These are phyloP conservation scores for Leccinum aurantiacum DNA, from an alignment of 768 basidiomycete species.

Conservation along the genomic window DNA sequence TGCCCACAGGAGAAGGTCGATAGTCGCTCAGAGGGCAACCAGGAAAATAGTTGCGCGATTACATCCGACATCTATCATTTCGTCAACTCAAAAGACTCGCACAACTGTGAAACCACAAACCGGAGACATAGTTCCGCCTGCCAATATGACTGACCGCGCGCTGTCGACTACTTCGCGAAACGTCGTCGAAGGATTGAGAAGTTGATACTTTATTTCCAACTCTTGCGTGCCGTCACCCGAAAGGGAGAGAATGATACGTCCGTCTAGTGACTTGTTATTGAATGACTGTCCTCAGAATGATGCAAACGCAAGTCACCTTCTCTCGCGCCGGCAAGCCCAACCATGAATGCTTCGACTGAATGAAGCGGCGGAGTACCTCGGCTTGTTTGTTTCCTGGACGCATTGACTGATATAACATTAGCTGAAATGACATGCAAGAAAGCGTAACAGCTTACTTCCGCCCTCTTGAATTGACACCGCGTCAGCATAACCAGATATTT, in stretches of 20 bases:
- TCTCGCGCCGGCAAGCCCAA: conserved; percentile 73
- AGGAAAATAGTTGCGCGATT: conserved; percentile 72
- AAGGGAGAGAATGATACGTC: conserved; percentile 65
- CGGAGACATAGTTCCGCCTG: conserved; percentile 99
- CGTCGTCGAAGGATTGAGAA: conserved; percentile 85
- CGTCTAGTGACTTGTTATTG: conserved; percentile 50
- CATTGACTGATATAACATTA: conserved; percentile 9
- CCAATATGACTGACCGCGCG: conserved; percentile 83
- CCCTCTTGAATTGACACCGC: conserved; percentile 47
- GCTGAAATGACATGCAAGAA: neutral
- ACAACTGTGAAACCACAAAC: conserved; percentile 44
- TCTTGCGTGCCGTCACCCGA: conserved; percentile 35
- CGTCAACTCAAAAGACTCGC: conserved; percentile 5
- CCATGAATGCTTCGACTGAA: conserved; percentile 74
- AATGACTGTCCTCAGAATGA: neutral
- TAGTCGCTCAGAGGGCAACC: conserved; percentile 59
- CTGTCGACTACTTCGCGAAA: conserved; percentile 82
- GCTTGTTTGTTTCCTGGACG: conserved; percentile 9
- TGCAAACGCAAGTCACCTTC: conserved; percentile 48
- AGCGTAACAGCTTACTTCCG: conserved; percentile 21
- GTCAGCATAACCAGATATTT: conserved; percentile 85
- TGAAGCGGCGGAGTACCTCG: conserved; percentile 74
- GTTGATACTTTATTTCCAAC: conserved; percentile 83
- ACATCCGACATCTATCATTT: conserved; percentile 79
- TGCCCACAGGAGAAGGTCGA: conserved; percentile 88